These are phyloP conservation scores for Suillus placidus DNA, from an alignment of 768 basidiomycete genomes.

Conservation along the genomic window DNA sequence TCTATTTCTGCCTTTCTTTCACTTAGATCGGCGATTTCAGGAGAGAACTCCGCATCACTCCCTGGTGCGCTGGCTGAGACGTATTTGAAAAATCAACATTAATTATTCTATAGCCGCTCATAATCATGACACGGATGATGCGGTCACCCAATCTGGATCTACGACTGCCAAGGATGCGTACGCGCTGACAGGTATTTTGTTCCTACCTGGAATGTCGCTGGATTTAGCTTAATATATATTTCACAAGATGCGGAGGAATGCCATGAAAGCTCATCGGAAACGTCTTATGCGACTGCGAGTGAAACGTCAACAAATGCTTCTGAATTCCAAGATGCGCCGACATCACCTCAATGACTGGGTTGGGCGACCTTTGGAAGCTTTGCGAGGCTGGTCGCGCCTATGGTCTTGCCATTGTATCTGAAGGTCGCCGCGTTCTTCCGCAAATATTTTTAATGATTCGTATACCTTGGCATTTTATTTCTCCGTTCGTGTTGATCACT, in stretches of 20 bases:
- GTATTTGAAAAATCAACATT: slow-evolving; percentile 3
- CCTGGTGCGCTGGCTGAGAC: slow-evolving; percentile 1
- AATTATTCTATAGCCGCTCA: slow-evolving; percentile 5
- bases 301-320: slow-evolving; percentile 16
- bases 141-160: slow-evolving; percentile 4
- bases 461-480: slow-evolving; percentile 21
- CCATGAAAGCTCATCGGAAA: slow-evolving; percentile 9
- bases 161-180: background rate
- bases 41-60: slow-evolving; percentile 2
- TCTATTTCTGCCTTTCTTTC: background rate
- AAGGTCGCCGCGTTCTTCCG: slow-evolving; percentile 52
- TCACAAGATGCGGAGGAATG: slow-evolving; percentile 20
- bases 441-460: slow-evolving; percentile 38
- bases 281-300: slow-evolving; percentile 3
- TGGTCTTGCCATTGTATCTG: slow-evolving; percentile 45
- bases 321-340: slow-evolving; percentile 18
- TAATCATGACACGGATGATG: slow-evolving; percentile 4
- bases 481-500: slow-evolving; percentile 27
- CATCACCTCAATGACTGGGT: slow-evolving; percentile 45
- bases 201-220: background rate
- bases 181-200: background rate
- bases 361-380: slow-evolving; percentile 51
- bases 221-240: background rate
- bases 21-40: slow-evolving; percentile 3
- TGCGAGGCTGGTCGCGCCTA: slow-evolving; percentile 44